phyloP scores from a whole-genome alignment of 2,329 filamentous ascomycete genomes.

The Calycina marina region DNA sequence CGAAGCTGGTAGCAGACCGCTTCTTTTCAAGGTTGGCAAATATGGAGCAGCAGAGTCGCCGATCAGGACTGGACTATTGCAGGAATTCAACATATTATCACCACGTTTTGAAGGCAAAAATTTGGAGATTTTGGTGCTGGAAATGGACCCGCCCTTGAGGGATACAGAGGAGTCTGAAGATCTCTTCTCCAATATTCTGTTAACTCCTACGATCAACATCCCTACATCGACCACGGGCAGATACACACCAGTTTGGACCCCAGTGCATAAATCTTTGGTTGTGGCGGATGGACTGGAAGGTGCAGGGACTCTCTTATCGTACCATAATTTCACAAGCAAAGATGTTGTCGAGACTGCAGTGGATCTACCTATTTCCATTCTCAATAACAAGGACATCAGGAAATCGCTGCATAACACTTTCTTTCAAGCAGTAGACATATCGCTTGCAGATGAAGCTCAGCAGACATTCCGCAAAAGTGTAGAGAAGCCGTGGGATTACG shows the following conservation, averaged over 20 bases:
- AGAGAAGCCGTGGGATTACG: conserved; percentile 55
- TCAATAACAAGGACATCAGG: conserved; percentile 16
- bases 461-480: conserved; percentile 53
- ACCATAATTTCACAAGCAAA: conserved; percentile 23
- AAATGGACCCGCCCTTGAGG: conserved; percentile 34
- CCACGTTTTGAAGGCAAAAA: conserved; percentile 44
- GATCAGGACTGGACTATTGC: conserved; percentile 32
- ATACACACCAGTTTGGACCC: conserved; percentile 56
- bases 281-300: conserved; percentile 60
- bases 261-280: conserved; percentile 70
- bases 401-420: too few relatives aligned
- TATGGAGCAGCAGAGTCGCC: conserved; percentile 17
- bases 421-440: conserved; percentile 47
- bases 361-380: conserved; percentile 32
- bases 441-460: conserved; percentile 47
- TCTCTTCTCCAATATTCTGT: conserved; percentile 46
- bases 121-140: conserved; percentile 48
- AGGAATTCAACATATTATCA: conserved; percentile 48
- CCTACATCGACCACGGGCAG: conserved; percentile 47
- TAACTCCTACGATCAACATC: conserved; percentile 65
- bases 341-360: conserved; percentile 39
- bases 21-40: conserved; percentile 44
- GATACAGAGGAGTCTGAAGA: conserved; percentile 28
- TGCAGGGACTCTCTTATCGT: conserved; percentile 36
- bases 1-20: conserved; percentile 33